Evolutionary conservation across 2,329 filamentous ascomycete species (phyloP).

Genomic region (Diaporthe sp.): DNA sequence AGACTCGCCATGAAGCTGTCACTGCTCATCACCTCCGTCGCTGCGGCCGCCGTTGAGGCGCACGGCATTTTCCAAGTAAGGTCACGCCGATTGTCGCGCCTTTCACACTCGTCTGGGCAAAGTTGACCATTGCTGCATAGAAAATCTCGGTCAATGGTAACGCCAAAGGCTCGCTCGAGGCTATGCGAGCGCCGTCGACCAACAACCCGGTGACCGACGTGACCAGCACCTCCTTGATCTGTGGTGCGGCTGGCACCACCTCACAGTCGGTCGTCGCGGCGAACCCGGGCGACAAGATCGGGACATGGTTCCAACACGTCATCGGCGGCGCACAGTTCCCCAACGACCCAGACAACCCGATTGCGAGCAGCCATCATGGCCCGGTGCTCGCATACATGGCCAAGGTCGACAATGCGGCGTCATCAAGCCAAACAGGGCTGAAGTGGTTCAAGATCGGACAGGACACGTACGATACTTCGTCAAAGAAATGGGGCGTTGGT

Average conservation of each 20-base stretch:
- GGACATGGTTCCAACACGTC: slow-evolving; percentile 67
- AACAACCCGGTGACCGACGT: slow-evolving; percentile 69
- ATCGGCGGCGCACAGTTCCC: slow-evolving; percentile 66
- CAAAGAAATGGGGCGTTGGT: slow-evolving; percentile 62
- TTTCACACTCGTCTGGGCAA: background rate
- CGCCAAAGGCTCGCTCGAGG: slow-evolving; percentile 59
- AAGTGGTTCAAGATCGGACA: slow-evolving; percentile 71
- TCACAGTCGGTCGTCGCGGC: slow-evolving; percentile 62
- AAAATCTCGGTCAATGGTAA: slow-evolving; percentile 63
- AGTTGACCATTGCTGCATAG: slow-evolving; percentile 43
- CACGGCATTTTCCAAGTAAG: slow-evolving; percentile 60
- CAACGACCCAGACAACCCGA: slow-evolving; percentile 66
- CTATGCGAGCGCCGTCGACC: slow-evolving; percentile 62
- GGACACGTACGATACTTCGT: slow-evolving; percentile 59
- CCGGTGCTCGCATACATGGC: slow-evolving; percentile 68
- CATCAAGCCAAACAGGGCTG: slow-evolving; percentile 56
- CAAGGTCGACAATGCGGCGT: slow-evolving; percentile 65
- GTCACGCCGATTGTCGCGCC: background rate
- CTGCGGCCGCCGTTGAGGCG: slow-evolving; percentile 54
- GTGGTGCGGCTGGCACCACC: slow-evolving; percentile 60
- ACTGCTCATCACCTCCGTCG: slow-evolving; percentile 50
- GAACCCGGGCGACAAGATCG: slow-evolving; percentile 65
- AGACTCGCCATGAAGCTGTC: slow-evolving; percentile 54
- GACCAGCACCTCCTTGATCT: slow-evolving; percentile 62
- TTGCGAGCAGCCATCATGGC: slow-evolving; percentile 68